Base-by-base conservation (phyloP, 108 stramenopile species). In the Pseudonitzschia pungens region DNA sequence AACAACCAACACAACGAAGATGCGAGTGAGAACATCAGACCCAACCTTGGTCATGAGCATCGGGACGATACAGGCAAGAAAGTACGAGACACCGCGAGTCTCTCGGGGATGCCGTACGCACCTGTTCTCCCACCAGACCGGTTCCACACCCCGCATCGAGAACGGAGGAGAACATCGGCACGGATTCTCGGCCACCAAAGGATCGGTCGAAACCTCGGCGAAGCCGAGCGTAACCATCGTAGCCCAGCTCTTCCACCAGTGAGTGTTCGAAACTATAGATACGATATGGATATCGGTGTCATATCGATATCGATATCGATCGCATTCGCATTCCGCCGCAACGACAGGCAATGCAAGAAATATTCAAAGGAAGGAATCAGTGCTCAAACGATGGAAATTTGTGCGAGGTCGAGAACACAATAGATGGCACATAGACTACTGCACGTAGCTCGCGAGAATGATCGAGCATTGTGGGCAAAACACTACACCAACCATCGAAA, bases 131-230 rank as follows among this genome's bases (percentile, higher is more conserved):
- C 12, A 85, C 87, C 22, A 91, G 60, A 0, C 90, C 90, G 4
- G 90, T 91, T 27, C 90, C 90, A 72, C 90, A 88, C 43, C 90
- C 90, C 12, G 86, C 90, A 40, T 91, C 90, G 10, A 91, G 54
- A 1, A 87, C 89, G 12, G 77, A 20, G 43, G 63, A 42, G 66
- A 86, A 90, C 48, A 53, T 82, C 15, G 75, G 72, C 4, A 81
- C 53, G 8, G 75, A 53, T 31, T 76, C 77, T 60, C 74, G 27
- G 22, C 73, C 59, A 65, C 69, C 75, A 70, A 90, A 67, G 7
- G 83, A 87, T 65, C 69, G 64, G 71, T 91, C 84, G 69, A 91
- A 88, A 8, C 74, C 84, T 70, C 70, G 58, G 22, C 90, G 81
- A 64, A 91, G 72, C 42, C 84, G 58, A 51, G 85, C 83, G 58